Percentiles rank a stretch among this genome's conserved stretches.
Evolutionary conservation across 345 rosid genomes (phyloP).

Genomic region (Aegle marmelos): DNA sequence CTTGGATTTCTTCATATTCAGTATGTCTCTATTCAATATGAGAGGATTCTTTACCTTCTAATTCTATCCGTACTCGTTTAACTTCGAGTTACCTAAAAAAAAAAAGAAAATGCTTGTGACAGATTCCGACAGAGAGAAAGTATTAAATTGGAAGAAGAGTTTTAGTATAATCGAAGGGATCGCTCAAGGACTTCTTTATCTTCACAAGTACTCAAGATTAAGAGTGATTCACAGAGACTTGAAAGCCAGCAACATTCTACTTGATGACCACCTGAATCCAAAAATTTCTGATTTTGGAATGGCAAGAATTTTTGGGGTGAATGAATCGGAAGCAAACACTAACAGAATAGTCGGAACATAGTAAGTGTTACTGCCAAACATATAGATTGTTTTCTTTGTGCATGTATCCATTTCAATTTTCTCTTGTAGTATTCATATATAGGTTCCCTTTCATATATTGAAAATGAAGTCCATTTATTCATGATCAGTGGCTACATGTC

Average conservation of each 20-base stretch:
- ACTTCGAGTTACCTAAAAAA: background rate
- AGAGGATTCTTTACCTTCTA: background rate
- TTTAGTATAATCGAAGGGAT: constrained; percentile 5
- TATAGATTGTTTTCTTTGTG: no score
- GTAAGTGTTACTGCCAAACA: background rate
- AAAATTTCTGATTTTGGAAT: constrained; percentile 17
- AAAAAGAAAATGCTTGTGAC: no score
- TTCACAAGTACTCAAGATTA: constrained; percentile 6
- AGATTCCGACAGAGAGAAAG: background rate
- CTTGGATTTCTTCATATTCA: background rate
- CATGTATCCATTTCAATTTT: no score
- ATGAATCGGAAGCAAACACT: constrained; percentile 8
- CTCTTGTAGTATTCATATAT: no score
- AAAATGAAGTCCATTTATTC: background rate
- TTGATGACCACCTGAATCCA: constrained; percentile 8
- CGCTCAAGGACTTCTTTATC: constrained; percentile 6
- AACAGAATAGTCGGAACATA: constrained; percentile 4
- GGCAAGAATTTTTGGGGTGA: background rate
- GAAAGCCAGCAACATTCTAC: constrained; percentile 8
- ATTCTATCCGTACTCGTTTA: background rate
- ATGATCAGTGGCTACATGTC: background rate
- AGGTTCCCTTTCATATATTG: background rate
- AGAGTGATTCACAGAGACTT: constrained; percentile 6
- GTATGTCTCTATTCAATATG: background rate
- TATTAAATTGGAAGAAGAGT: background rate